Conservation (phyloP, 805 yeast genomes). For the Yamadazyma takamatsuzukensis region DNA sequence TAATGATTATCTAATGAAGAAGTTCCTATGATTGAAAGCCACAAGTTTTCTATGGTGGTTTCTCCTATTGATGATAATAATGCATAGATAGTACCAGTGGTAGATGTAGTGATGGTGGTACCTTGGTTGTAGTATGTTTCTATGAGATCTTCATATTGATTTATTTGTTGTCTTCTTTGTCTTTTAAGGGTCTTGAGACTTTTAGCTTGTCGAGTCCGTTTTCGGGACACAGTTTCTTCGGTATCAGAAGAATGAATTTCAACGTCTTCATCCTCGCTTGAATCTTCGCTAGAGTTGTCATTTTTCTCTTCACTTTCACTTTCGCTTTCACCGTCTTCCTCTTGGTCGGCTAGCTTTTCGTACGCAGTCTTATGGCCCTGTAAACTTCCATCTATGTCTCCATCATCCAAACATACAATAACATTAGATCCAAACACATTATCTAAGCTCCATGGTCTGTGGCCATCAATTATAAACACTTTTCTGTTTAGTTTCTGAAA, state of each 20-base stretch:
- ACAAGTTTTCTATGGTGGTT: constrained; percentile 61
- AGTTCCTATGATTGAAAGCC: constrained; percentile 89
- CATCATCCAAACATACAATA: constrained; percentile 85
- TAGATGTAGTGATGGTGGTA: constrained; percentile 67
- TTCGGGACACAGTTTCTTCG: constrained; percentile 20
- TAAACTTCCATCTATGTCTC: constrained; percentile 60
- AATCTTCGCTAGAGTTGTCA: constrained; percentile 28
- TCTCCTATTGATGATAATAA: constrained; percentile 80
- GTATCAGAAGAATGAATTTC: constrained; percentile 21
- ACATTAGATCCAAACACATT: constrained; percentile 81
- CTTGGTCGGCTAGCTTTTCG: constrained; percentile 36
- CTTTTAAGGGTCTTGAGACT: constrained; percentile 30
- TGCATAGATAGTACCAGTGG: constrained; percentile 77
- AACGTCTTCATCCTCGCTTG: constrained; percentile 13
- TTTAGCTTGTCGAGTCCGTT: constrained; percentile 28
- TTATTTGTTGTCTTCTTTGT: constrained; percentile 35
- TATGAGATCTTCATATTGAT: constrained; percentile 50
- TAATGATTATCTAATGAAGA: constrained; percentile 71
- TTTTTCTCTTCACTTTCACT: constrained; percentile 28
- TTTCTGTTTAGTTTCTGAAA: constrained; percentile 42
- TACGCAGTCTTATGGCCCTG: constrained; percentile 61
- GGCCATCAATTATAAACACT: constrained; percentile 85
- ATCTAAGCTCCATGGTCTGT: constrained; percentile 95
- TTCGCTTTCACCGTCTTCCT: constrained; percentile 28
- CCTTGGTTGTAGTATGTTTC: constrained; percentile 85